Conservation (phyloP, 1,284 basidiomycete genomes). For the Rhizoctonia solani region DNA sequence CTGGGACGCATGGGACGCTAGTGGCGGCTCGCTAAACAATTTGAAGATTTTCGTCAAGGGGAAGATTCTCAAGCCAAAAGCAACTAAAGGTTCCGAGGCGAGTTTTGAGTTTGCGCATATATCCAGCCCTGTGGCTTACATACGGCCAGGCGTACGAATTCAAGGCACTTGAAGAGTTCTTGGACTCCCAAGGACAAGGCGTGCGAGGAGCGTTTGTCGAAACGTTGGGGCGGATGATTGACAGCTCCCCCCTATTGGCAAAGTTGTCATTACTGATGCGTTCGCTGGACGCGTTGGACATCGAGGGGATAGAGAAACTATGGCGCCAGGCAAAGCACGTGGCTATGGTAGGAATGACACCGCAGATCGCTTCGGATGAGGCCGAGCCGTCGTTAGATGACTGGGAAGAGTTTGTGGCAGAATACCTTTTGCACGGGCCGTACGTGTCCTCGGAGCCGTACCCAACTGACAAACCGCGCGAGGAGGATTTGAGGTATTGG, state of each 20-base stretch:
- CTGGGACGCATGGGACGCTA: constrained; percentile 72
- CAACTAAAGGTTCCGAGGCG: constrained; percentile 56
- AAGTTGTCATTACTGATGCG: constrained; percentile 70
- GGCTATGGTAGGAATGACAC: neutral
- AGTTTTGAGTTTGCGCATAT: neutral
- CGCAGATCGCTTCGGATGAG: constrained; percentile 39
- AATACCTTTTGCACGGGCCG: constrained; percentile 51
- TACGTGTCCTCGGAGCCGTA: constrained; percentile 44
- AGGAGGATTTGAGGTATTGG: constrained; percentile 57
- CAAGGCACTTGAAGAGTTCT: neutral
- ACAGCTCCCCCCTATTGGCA: constrained; percentile 59
- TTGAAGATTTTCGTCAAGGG: constrained; percentile 77
- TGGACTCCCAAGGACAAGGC: neutral
- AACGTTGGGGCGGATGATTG: constrained; percentile 57
- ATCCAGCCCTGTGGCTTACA: neutral
- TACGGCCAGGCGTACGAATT: neutral
- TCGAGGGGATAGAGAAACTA: constrained; percentile 70
- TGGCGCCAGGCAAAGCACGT: constrained; percentile 45
- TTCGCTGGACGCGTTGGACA: constrained; percentile 79
- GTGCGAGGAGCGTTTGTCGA: constrained; percentile 47
- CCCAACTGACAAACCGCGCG: constrained; percentile 49
- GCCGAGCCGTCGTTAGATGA: constrained; percentile 60
- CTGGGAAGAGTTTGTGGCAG: constrained; percentile 61
- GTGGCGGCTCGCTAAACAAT: constrained; percentile 73
- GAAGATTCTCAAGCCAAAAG: constrained; percentile 57